Evolutionary conservation across 208 protist genomes (phyloP).

Genomic region (Vickermania spadyakhi): DNA sequence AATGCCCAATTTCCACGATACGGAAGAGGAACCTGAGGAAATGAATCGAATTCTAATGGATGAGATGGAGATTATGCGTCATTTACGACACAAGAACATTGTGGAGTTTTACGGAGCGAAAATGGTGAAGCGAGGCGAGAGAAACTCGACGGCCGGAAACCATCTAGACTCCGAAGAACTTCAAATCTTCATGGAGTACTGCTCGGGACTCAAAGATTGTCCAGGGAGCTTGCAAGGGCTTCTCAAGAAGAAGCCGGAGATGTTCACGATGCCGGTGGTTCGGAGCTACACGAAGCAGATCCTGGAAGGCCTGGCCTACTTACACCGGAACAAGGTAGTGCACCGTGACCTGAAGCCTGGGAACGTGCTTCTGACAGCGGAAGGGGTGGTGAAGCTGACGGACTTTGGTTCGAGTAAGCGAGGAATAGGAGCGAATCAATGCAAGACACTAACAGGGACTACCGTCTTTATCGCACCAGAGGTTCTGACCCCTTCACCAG

Average conservation of each 20-base stretch:
- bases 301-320: slow-evolving; percentile 72
- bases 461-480: not conserved
- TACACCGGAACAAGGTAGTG: slow-evolving; percentile 87
- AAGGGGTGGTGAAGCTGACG: slow-evolving; percentile 83
- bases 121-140: not conserved
- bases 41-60: slow-evolving; percentile 66
- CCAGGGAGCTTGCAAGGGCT: not conserved
- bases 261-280: slow-evolving; percentile 21
- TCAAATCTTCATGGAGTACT: not conserved
- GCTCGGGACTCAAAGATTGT: not conserved
- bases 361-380: slow-evolving; percentile 83
- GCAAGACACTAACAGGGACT: not conserved
- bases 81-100: not conserved
- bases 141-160: not conserved
- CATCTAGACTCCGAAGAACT: slow-evolving; percentile 12
- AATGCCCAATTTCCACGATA: too few relatives aligned
- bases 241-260: not conserved
- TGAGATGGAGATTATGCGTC: not conserved
- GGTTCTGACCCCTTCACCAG: not conserved
- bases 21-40: too few relatives aligned
- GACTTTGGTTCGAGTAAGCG: slow-evolving; percentile 88
- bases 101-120: slow-evolving; percentile 1
- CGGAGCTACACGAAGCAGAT: slow-evolving; percentile 72
- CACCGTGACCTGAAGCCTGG: slow-evolving; percentile 89
- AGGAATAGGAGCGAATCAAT: not conserved